phyloP scores from a whole-genome alignment of 2,329 filamentous ascomycete species.

The Pseudocercospora musae region DNA sequence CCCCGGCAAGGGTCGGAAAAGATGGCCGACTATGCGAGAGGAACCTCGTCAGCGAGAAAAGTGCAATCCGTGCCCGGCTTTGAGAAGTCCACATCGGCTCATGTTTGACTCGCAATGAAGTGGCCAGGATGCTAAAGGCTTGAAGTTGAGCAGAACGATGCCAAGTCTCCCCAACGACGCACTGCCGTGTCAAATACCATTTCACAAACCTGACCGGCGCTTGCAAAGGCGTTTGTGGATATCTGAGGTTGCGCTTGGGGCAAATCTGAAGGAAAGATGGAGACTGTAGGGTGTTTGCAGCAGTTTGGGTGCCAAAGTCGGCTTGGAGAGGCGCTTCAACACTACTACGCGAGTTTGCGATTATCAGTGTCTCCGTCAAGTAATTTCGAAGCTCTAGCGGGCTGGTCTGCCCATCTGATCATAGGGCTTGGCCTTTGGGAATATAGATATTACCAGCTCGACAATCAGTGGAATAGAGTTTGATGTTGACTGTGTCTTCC shows the following conservation, averaged over 20 bases:
- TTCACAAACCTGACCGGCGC: background rate
- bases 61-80: too few relatives aligned
- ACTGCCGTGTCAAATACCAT: background rate
- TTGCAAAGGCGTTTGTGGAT: background rate
- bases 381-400: background rate
- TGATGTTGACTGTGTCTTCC: background rate
- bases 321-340: background rate
- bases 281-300: conserved; percentile 2
- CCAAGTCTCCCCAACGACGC: background rate
- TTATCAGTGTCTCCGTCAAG: background rate
- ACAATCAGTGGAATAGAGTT: background rate
- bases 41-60: too few relatives aligned
- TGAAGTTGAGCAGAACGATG: background rate
- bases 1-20: background rate
- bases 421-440: background rate
- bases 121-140: background rate
- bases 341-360: background rate
- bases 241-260: background rate
- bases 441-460: background rate
- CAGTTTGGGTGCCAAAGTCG: background rate
- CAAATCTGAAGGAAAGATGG: background rate
- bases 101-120: too few relatives aligned
- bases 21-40: background rate
- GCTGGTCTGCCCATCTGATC: background rate
- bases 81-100: too few relatives aligned